Conservation (phyloP, 345 rosid genomes). For the Dovyalis caffra region DNA sequence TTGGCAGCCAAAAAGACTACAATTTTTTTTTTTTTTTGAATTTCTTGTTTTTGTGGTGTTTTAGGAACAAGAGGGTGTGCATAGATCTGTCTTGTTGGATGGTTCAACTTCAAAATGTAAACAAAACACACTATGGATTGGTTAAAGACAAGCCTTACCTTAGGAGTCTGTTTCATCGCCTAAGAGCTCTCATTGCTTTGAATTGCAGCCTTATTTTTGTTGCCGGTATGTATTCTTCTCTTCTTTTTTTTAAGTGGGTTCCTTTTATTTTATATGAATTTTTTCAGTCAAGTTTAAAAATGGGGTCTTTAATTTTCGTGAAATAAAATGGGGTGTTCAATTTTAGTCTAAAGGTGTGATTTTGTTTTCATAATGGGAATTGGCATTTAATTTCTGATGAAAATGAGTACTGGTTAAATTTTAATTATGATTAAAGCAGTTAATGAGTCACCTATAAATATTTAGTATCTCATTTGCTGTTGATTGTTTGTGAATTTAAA, state of each 20-base stretch:
- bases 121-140: slow-evolving; percentile 49
- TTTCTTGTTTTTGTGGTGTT: background rate
- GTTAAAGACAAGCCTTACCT: slow-evolving; percentile 59
- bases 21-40: background rate
- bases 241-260: background rate
- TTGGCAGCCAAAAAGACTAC: background rate
- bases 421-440: background rate
- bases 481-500: background rate
- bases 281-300: too few species aligned
- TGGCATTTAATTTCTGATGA: background rate
- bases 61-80: slow-evolving; percentile 85
- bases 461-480: background rate
- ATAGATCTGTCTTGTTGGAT: slow-evolving; percentile 97
- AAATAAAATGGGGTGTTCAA: background rate
- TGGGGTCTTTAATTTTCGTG: background rate
- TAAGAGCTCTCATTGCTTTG: slow-evolving; percentile 85
- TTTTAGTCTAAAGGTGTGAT: background rate
- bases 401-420: background rate
- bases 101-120: slow-evolving; percentile 76
- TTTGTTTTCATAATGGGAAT: background rate
- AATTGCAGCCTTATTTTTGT: slow-evolving; percentile 79
- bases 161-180: slow-evolving; percentile 74
- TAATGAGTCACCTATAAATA: background rate
- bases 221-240: slow-evolving; percentile 40
- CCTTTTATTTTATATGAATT: background rate